A percentile compares a stretch with the other conserved stretches of the same genome.
phyloP scores from a whole-genome alignment of 2,329 filamentous ascomycete genomes.

The Fusarium pseudoanthophilum region DNA sequence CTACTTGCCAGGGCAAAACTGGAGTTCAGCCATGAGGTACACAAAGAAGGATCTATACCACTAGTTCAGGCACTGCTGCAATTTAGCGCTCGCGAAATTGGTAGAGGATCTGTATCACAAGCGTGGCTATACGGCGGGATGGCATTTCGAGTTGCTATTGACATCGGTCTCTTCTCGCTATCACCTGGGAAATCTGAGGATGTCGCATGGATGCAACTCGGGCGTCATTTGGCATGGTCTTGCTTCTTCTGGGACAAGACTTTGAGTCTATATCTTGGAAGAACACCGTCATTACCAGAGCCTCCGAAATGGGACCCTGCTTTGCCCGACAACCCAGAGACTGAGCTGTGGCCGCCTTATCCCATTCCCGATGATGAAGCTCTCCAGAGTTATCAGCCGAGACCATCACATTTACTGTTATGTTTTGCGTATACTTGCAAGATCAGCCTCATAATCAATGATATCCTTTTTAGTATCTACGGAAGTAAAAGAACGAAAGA shows the following conservation, averaged over 20 bases:
- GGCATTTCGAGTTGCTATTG: not conserved
- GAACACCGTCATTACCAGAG: not conserved
- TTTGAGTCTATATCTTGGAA: not conserved
- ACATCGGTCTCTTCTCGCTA: not conserved
- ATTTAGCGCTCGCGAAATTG: not conserved
- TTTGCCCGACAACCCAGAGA: not conserved
- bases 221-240: not conserved
- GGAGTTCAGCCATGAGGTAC: not conserved
- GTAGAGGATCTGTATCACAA: not conserved
- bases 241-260: constrained; percentile 2
- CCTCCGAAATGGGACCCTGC: not conserved
- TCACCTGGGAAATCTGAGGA: not conserved
- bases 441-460: not conserved
- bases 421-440: not conserved
- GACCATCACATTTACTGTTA: not conserved
- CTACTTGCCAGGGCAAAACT: not conserved
- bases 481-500: not conserved
- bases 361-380: not conserved
- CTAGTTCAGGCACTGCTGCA: not conserved
- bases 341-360: not conserved
- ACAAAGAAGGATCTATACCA: not conserved
- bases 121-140: not conserved
- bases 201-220: not conserved
- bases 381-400: not conserved
- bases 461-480: not conserved